phyloP scores from a whole-genome alignment of 805 yeast genomes.

The Yamadazyma scolyti region DNA sequence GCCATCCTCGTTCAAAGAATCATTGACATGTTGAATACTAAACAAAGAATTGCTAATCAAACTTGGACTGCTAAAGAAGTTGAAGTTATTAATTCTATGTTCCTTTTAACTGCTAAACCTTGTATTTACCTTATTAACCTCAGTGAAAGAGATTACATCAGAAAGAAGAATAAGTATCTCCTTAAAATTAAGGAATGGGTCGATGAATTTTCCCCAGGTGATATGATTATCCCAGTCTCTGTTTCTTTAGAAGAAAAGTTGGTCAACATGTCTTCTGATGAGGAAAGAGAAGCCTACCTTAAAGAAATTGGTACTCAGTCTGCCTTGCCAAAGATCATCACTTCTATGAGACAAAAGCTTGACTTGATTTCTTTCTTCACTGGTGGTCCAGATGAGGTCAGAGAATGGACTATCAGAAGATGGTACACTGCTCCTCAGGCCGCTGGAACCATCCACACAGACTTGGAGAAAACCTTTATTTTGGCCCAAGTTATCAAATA shows the following conservation, averaged over 20 bases:
- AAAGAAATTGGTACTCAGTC: slow-evolving; percentile 69
- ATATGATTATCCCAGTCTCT: slow-evolving; percentile 84
- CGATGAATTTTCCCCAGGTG: slow-evolving; percentile 79
- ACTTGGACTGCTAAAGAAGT: slow-evolving; percentile 90
- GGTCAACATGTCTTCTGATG: slow-evolving; percentile 82
- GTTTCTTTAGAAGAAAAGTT: slow-evolving; percentile 90
- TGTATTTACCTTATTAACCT: slow-evolving; percentile 88
- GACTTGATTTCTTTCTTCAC: slow-evolving; percentile 93
- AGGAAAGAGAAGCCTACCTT: slow-evolving; percentile 72
- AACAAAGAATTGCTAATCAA: slow-evolving; percentile 84
- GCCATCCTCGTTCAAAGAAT: slow-evolving; percentile 70
- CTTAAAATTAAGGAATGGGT: slow-evolving; percentile 87
- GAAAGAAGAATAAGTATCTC: slow-evolving; percentile 86
- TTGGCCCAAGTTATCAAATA: slow-evolving; percentile 90
- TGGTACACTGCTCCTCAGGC: slow-evolving; percentile 98
- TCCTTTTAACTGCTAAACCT: slow-evolving; percentile 91
- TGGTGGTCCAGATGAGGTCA: slow-evolving; percentile 92
- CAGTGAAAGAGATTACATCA: slow-evolving; percentile 81
- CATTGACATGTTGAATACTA: slow-evolving; percentile 73
- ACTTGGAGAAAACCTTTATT: slow-evolving; percentile 90
- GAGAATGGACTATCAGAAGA: slow-evolving; percentile 95
- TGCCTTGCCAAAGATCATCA: slow-evolving; percentile 82
- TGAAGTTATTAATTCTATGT: slow-evolving; percentile 81
- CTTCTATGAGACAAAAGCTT: slow-evolving; percentile 81
- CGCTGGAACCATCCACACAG: slow-evolving; percentile 97